These are phyloP conservation scores for Boletus rufocinnamomeus DNA, from an alignment of 768 basidiomycete species.

Conservation along the genomic window DNA sequence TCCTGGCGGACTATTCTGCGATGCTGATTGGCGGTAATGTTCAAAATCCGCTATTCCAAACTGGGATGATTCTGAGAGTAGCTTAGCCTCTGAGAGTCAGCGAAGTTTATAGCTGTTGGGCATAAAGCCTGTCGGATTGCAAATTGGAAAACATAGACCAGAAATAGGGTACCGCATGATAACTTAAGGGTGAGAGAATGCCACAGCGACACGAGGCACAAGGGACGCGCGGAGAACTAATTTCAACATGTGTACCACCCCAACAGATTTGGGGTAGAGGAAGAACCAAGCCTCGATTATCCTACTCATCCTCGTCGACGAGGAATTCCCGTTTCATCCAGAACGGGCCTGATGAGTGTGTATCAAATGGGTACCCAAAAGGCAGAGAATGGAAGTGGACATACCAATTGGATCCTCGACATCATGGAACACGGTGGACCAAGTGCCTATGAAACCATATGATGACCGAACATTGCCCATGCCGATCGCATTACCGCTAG, in stretches of 20 bases:
- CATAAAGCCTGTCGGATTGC: conserved; percentile 2
- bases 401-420: conserved; percentile 48
- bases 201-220: too few species aligned
- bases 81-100: not conserved
- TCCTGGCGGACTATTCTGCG: not conserved
- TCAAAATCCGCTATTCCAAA: not conserved
- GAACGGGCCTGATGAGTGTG: conserved; percentile 24
- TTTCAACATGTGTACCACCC: not conserved
- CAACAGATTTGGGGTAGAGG: not conserved
- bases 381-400: not conserved
- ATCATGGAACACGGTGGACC: conserved; percentile 54
- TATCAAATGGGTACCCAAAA: not conserved
- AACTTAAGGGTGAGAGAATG: not conserved
- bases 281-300: not conserved
- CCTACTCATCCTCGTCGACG: conserved; percentile 28
- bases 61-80: not conserved
- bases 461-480: conserved; percentile 60
- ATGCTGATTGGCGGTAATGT: not conserved
- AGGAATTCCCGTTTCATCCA: conserved; percentile 31
- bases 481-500: conserved; percentile 63
- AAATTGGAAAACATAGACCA: not conserved
- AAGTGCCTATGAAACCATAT: conserved; percentile 57
- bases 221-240: not conserved
- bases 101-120: not conserved
- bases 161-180: not conserved